A percentile compares a stretch with the other conserved stretches of the same genome.
Conservation (phyloP, 805 yeast species). For the Yamadazyma paraphyllophila region DNA sequence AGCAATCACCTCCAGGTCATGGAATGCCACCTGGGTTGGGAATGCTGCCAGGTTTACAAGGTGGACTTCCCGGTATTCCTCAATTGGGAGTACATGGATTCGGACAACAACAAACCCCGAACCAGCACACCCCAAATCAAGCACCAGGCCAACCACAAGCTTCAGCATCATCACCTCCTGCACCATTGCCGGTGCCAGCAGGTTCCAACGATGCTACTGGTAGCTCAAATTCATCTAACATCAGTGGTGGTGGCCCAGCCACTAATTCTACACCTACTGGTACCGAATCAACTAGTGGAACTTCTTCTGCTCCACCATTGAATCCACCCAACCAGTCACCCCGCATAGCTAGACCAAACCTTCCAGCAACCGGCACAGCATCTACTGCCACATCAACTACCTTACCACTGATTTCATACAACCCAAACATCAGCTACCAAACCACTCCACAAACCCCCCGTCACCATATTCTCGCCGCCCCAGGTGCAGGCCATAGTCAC, state of each 20-base stretch:
- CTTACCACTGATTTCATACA: conserved; percentile 1
- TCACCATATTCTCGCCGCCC: background rate
- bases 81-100: background rate
- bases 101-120: background rate
- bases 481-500: background rate
- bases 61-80: background rate
- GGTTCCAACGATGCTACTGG: background rate
- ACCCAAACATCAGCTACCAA: background rate
- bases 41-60: background rate
- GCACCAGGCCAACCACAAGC: background rate
- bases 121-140: background rate
- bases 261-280: background rate
- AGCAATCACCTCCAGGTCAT: background rate
- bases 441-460: background rate
- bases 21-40: background rate
- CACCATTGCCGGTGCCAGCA: background rate
- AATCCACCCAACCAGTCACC: background rate
- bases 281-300: background rate
- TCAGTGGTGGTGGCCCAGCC: too few species aligned
- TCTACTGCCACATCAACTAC: background rate
- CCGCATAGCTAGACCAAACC: background rate
- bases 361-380: too few species aligned
- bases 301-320: too few species aligned
- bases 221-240: too few species aligned
- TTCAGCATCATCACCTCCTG: too few species aligned